phyloP scores from a whole-genome alignment of 2,329 filamentous ascomycete species.

The Helminthosporium solani region DNA sequence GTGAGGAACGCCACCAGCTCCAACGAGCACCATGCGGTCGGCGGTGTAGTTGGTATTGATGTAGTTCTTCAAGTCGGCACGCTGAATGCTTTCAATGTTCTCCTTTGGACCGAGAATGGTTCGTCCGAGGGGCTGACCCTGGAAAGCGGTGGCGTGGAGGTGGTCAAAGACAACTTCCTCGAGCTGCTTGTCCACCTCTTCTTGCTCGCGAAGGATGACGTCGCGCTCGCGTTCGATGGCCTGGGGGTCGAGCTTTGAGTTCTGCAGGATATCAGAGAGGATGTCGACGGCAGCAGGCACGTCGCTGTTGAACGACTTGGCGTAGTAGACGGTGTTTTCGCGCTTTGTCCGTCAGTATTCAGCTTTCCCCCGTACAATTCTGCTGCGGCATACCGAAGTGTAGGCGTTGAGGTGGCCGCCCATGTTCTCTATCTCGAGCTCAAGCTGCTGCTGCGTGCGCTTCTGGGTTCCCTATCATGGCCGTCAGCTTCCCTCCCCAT shows the following conservation, averaged over 20 bases:
- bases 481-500: slow-evolving; percentile 32
- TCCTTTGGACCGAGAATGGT: slow-evolving; percentile 97
- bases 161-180: slow-evolving; percentile 99
- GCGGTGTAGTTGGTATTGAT: slow-evolving; percentile 99
- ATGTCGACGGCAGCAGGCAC: slow-evolving; percentile 97
- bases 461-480: slow-evolving; percentile 76
- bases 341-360: slow-evolving; percentile 58
- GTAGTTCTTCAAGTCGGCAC: slow-evolving; percentile 87
- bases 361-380: slow-evolving; percentile 10
- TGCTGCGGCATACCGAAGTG: slow-evolving; percentile 74
- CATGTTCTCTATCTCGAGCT: slow-evolving; percentile 99
- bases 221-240: slow-evolving; percentile 98
- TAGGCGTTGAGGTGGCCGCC: slow-evolving; percentile 98
- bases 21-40: slow-evolving; percentile 98
- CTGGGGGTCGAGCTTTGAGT: slow-evolving; percentile 92
- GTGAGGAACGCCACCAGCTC: slow-evolving; percentile 91
- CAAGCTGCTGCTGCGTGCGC: slow-evolving; percentile 93
- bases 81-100: slow-evolving; percentile 96
- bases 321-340: slow-evolving; percentile 99
- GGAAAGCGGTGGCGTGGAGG: slow-evolving; percentile 96
- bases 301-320: slow-evolving; percentile 98
- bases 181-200: slow-evolving; percentile 99
- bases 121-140: slow-evolving; percentile 91
- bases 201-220: slow-evolving; percentile 97
- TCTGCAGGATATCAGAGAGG: slow-evolving; percentile 97